Evolutionary conservation across 441 rosid genomes (phyloP), one percentile per base, ranked within the genome.

Genomic region (Adansonia gregorii): DNA sequence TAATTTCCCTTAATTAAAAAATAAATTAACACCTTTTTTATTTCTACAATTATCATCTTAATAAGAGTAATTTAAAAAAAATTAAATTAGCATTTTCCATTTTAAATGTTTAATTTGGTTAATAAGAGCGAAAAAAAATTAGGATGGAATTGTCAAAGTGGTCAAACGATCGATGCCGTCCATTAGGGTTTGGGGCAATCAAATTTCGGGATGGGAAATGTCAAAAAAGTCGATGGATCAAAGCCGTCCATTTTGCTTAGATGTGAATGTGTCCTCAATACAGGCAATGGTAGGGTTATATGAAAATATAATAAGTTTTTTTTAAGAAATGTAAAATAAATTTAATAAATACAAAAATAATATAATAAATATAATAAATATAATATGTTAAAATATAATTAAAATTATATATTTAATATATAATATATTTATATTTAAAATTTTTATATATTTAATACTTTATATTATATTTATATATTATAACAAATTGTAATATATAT

Each of bases 91-190:
- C 39, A 31, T 31, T 31, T 31, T 31, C 39, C 39, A 31, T 31
- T 31, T 31, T 31, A 31, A 31, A 31, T 31, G 39, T 31, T 31
- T 3, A 31, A 31, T 31, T 31, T 31, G 39, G 39, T 31, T 31
- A 31, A 31, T 31, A 31, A 3, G 39, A 31, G 39, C 3, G 39
- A 24, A 17, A 1, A 35, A 19, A 1, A 17, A 12, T 17, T n/a
- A 17, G 66, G 27, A 72, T 19, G 39, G 35, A 11, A 74, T 59
- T n/a, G 43, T 74, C 56, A 14, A 59, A 4, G 64, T 35, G 3
- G 65, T 72, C 75, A 39, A 56, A 55, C 35, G 65, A 72, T 55
- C 75, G 1, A n/a, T 6, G 11, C 76, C 56, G 41, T 73, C n/a
- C 11, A 19, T 45, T 41, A 19, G 31, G 41, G 7, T 8, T 8